Evolutionary conservation across 2,329 filamentous ascomycete species (phyloP).

Genomic region (Diaporthe humulicola): DNA sequence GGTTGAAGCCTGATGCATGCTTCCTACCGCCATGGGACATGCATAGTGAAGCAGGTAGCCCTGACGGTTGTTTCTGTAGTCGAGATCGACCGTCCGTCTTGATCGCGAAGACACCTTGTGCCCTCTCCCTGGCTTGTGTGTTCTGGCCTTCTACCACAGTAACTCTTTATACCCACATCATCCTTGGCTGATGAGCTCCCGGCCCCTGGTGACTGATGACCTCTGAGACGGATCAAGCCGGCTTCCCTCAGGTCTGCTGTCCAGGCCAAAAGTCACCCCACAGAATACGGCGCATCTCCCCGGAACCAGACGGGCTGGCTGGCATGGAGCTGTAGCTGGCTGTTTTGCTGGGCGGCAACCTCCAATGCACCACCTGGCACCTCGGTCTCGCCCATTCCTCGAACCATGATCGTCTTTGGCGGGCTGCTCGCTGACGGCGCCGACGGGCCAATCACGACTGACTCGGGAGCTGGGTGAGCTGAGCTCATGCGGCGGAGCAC

Average conservation of each 20-base stretch:
- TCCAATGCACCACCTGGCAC: no score
- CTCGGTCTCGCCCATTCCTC: constrained; percentile 20
- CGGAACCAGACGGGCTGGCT: neutral
- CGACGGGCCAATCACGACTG: constrained; percentile 22
- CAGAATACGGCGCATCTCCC: neutral
- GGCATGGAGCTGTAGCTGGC: neutral
- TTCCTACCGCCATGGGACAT: neutral
- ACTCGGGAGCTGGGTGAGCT: constrained; percentile 24
- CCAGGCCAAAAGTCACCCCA: constrained; percentile 12
- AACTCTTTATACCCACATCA: neutral
- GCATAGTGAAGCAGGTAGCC: neutral
- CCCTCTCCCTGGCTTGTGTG: neutral
- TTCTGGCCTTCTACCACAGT: neutral
- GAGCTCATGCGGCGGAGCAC: constrained; percentile 25
- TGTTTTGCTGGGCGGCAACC: neutral
- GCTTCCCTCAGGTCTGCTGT: constrained; percentile 8
- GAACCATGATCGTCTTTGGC: constrained; percentile 9
- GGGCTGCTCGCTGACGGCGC: neutral
- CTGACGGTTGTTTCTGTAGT: neutral
- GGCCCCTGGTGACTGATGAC: constrained; percentile 1
- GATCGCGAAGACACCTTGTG: no score
- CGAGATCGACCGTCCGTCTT: neutral
- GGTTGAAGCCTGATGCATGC: neutral
- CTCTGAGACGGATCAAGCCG: neutral
- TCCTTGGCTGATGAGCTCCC: neutral